These are phyloP conservation scores for Ophiocordyceps camponoti-floridani DNA, from an alignment of 2,329 filamentous ascomycete species.

Conservation along the genomic window DNA sequence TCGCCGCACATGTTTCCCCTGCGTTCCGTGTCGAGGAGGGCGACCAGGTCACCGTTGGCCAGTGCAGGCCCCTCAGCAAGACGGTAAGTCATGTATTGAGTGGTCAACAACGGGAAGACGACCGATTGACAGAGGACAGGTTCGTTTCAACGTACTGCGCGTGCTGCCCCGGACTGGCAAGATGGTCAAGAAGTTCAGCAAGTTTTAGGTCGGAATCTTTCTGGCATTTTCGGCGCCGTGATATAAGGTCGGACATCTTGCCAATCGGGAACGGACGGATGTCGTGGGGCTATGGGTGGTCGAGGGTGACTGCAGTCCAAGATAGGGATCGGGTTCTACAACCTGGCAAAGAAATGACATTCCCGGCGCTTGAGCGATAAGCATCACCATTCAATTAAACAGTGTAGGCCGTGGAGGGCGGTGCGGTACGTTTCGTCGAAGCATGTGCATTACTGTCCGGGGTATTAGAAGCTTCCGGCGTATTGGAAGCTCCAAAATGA, in stretches of 20 bases:
- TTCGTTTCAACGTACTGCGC: conserved; percentile 99
- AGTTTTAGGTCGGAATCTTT: conserved; percentile 62
- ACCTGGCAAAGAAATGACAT: not conserved
- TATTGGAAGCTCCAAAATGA: too few species aligned
- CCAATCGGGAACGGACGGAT: not conserved
- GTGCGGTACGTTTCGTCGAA: not conserved
- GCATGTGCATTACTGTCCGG: too few species aligned
- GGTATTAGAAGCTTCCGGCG: too few species aligned
- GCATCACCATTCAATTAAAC: not conserved
- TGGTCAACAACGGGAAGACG: not conserved
- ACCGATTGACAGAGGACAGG: conserved; percentile 30
- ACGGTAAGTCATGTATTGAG: conserved; percentile 53
- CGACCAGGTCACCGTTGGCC: conserved; percentile 97
- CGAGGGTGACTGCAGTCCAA: not conserved
- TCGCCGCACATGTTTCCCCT: conserved; percentile 94
- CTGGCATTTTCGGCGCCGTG: conserved; percentile 39
- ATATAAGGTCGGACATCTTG: conserved; percentile 18
- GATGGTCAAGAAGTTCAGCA: conserved; percentile 92
- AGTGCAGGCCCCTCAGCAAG: conserved; percentile 98
- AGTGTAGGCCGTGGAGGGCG: not conserved
- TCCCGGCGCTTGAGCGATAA: not conserved
- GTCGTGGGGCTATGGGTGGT: not conserved
- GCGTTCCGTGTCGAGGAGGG: conserved; percentile 99
- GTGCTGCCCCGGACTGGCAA: conserved; percentile 96
- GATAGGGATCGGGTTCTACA: not conserved